Conservation (phyloP, 2,329 filamentous ascomycete species). For the Ilyonectria sp. region DNA sequence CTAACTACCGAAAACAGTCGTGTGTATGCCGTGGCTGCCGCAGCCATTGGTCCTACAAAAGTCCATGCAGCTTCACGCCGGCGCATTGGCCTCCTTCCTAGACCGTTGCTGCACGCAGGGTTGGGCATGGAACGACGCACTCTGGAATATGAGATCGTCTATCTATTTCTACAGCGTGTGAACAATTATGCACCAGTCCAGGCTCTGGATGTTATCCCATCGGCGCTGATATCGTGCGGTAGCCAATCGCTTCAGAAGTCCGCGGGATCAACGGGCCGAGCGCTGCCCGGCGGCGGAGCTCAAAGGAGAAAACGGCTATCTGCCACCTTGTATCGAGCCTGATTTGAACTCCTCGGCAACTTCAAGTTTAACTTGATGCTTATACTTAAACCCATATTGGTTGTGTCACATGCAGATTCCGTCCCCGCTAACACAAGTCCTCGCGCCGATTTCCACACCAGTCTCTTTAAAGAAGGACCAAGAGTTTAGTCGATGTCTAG, state of each 20-base stretch:
- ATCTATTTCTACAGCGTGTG: slow-evolving; percentile 25
- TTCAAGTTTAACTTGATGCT: too few relatives aligned
- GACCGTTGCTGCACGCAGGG: slow-evolving; percentile 21
- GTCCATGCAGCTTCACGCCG: slow-evolving; percentile 29
- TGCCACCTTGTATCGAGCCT: background rate
- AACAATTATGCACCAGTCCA: slow-evolving; percentile 1
- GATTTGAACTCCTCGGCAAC: background rate
- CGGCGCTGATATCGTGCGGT: background rate
- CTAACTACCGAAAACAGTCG: background rate
- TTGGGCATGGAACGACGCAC: slow-evolving; percentile 5
- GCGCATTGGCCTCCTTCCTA: slow-evolving; percentile 40
- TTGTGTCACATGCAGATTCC: background rate
- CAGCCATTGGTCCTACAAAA: slow-evolving; percentile 31
- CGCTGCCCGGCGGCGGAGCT: background rate
- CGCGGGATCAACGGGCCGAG: background rate
- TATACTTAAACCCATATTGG: background rate
- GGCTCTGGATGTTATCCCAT: slow-evolving; percentile 2
- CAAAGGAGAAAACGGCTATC: background rate
- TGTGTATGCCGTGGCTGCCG: slow-evolving; percentile 20
- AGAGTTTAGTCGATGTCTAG: slow-evolving; percentile 8
- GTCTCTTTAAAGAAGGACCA: slow-evolving; percentile 9
- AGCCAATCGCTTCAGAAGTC: slow-evolving; percentile 2
- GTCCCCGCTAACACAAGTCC: background rate
- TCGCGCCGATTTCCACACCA: background rate
- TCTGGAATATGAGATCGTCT: slow-evolving; percentile 30